A percentile compares a stretch with the other conserved stretches of the same genome.
Conservation (phyloP, 768 basidiomycete genomes). For the Phanerodontia chrysosporium region DNA sequence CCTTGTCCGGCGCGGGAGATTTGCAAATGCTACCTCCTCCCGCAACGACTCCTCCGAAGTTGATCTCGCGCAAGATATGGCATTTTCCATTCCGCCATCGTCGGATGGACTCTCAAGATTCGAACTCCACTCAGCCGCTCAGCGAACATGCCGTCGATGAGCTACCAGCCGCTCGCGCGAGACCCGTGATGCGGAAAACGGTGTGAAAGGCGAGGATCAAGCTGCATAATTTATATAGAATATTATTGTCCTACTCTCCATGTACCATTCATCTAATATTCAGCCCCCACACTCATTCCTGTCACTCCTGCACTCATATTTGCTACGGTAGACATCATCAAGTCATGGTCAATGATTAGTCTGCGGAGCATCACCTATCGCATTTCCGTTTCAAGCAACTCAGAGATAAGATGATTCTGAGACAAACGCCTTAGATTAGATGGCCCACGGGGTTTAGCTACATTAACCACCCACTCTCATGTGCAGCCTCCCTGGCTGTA, state of each 20-base stretch:
- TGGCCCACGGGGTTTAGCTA: not conserved
- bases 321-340: too few relatives aligned
- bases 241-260: not conserved
- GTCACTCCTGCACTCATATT: too few relatives aligned
- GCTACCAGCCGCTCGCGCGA: not conserved
- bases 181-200: not conserved
- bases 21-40: not conserved
- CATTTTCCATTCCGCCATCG: not conserved
- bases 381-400: not conserved
- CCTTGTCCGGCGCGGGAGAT: not conserved
- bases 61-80: not conserved
- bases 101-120: not conserved
- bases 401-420: not conserved
- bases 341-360: too few relatives aligned
- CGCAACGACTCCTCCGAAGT: not conserved
- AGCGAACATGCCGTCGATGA: not conserved
- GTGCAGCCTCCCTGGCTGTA: not conserved
- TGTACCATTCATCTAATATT: not conserved
- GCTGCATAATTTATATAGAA: not conserved
- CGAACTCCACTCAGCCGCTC: not conserved
- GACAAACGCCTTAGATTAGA: not conserved
- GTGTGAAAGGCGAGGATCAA: not conserved
- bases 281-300: too few relatives aligned
- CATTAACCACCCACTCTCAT: not conserved
- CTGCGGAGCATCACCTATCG: not conserved